phyloP scores from a whole-genome alignment of 2,329 filamentous ascomycete species.

The Juglanconis sp. region DNA sequence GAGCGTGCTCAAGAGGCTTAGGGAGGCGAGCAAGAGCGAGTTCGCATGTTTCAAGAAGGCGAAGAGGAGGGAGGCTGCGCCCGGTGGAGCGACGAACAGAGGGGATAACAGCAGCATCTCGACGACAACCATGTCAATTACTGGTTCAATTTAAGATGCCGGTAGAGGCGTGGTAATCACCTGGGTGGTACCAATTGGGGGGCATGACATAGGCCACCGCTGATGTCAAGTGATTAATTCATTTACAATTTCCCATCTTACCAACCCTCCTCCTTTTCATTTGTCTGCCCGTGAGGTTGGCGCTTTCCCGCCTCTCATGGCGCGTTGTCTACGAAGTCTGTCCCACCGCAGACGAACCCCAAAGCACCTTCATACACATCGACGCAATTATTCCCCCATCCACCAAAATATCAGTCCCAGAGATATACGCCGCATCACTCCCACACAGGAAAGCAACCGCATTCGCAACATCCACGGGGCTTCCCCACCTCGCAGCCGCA shows the following conservation, averaged over 20 bases:
- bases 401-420: neutral
- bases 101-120: constrained; percentile 12
- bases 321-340: neutral
- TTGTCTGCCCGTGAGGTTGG: no score
- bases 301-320: no score
- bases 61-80: constrained; percentile 30
- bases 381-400: neutral
- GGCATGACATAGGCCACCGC: neutral
- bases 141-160: constrained; percentile 6
- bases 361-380: neutral
- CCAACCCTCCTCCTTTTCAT: no score
- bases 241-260: no score
- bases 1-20: constrained; percentile 75
- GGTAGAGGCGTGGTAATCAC: neutral
- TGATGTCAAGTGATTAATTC: neutral
- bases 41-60: constrained; percentile 80
- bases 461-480: neutral
- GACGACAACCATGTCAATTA: constrained; percentile 8
- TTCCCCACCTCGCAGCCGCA: neutral
- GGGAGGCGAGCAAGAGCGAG: constrained; percentile 78
- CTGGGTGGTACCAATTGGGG: neutral
- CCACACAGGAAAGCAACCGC: neutral
- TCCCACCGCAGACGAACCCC: neutral
- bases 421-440: neutral
- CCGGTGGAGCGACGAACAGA: constrained; percentile 1